These are phyloP conservation scores for Suhomyces panamericanus DNA, from an alignment of 1,139 yeast species.

Conservation along the genomic window DNA sequence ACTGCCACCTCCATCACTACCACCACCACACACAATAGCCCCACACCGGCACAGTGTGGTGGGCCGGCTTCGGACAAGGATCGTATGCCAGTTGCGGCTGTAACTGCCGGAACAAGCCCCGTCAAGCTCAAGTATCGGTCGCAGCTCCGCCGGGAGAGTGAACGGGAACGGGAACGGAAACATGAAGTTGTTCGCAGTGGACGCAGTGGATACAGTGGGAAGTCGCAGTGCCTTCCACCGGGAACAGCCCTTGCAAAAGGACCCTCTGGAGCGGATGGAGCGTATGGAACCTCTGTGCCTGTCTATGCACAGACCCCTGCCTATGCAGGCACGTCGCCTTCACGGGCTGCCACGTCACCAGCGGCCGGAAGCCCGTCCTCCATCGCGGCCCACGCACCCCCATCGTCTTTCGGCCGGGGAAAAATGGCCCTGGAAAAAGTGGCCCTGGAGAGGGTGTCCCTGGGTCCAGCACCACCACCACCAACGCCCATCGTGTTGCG, in stretches of 20 bases:
- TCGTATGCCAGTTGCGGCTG: background rate
- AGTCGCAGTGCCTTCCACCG: too few relatives aligned
- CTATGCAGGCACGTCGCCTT: background rate
- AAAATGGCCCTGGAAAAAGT: too few relatives aligned
- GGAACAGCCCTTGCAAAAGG: too few relatives aligned
- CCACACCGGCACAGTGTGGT: background rate
- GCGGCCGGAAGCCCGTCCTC: background rate
- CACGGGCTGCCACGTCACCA: background rate
- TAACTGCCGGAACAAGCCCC: background rate
- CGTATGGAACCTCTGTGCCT: too few relatives aligned
- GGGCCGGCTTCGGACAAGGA: background rate
- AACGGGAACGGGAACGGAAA: too few relatives aligned
- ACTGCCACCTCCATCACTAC: background rate
- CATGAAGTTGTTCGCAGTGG: too few relatives aligned
- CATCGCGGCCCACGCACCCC: background rate
- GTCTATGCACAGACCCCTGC: too few relatives aligned
- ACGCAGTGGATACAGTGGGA: too few relatives aligned
- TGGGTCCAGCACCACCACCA: background rate
- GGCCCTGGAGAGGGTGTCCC: too few relatives aligned
- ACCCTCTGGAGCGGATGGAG: too few relatives aligned
- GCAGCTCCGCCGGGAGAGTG: background rate
- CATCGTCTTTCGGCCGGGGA: background rate
- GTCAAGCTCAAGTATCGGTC: conserved; percentile 2
- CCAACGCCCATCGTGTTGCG: background rate
- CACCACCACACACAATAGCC: background rate